Percentiles rank a stretch among this genome's conserved stretches.
Evolutionary conservation across 2,329 filamentous ascomycete genomes (phyloP).

Genomic region (Penicillium expansum): DNA sequence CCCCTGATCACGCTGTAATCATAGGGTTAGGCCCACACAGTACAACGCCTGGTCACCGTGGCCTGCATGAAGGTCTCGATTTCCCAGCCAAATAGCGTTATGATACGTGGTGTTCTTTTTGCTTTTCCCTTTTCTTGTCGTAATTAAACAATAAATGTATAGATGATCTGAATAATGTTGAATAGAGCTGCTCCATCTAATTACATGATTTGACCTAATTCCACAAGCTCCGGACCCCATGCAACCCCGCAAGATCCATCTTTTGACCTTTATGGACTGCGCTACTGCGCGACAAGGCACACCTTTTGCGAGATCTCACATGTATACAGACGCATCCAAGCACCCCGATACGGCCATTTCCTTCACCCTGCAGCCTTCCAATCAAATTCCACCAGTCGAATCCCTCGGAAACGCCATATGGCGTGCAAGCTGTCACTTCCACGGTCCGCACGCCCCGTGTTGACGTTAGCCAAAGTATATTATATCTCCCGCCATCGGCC

Average conservation of each 20-base stretch:
- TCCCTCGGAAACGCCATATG: background rate
- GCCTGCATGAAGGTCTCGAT: background rate
- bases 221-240: background rate
- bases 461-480: background rate
- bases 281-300: background rate
- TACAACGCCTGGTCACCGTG: background rate
- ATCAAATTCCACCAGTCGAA: background rate
- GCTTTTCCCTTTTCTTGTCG: background rate
- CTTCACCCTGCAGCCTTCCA: background rate
- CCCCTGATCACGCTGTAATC: background rate
- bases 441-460: background rate
- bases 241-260: background rate
- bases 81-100: background rate
- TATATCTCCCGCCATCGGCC: background rate
- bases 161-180: background rate
- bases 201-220: background rate
- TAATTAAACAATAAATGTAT: background rate
- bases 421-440: background rate
- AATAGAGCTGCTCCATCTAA: background rate
- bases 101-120: background rate
- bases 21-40: background rate
- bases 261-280: background rate
- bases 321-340: background rate
- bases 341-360: background rate
- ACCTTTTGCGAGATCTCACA: background rate